A percentile compares a stretch with the other conserved stretches of the same genome.
Evolutionary conservation across 441 rosid genomes (phyloP).

Genomic region (Codiaeum variegatum): DNA sequence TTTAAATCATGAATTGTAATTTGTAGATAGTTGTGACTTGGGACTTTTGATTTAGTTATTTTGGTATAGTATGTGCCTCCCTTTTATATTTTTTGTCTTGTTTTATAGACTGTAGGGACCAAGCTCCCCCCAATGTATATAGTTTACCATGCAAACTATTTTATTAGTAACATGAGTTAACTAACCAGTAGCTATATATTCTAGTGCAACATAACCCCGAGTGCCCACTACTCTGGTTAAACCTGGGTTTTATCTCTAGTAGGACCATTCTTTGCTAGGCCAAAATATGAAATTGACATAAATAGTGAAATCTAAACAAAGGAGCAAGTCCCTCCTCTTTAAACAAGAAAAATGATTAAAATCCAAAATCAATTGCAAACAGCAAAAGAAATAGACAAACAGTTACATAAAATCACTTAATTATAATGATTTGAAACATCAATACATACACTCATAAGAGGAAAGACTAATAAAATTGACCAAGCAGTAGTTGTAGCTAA

Average conservation of each 20-base stretch:
- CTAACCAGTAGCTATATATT: conserved; percentile 77
- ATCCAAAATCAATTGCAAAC: too few relatives aligned
- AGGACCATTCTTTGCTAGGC: conserved; percentile 83
- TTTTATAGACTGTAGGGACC: not conserved
- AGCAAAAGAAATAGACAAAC: too few relatives aligned
- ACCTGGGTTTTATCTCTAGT: conserved; percentile 88
- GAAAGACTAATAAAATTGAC: too few relatives aligned
- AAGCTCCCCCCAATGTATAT: not conserved
- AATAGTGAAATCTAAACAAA: too few relatives aligned
- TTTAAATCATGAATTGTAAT: too few relatives aligned
- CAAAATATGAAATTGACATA: conserved; percentile 95
- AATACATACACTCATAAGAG: too few relatives aligned
- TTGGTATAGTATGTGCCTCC: too few relatives aligned
- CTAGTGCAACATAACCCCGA: conserved; percentile 84
- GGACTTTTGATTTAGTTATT: not conserved
- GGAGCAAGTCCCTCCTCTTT: too few relatives aligned
- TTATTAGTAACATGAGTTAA: not conserved
- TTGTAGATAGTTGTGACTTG: not conserved
- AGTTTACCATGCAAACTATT: not conserved
- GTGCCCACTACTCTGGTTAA: conserved; percentile 77
- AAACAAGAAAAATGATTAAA: too few relatives aligned
- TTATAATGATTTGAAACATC: too few relatives aligned
- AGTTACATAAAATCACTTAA: too few relatives aligned
- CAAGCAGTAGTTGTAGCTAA: too few relatives aligned
- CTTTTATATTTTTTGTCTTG: not conserved